Base-by-base conservation (phyloP, 352 stramenopile genomes). In the Nothophytophthora sp. region DNA sequence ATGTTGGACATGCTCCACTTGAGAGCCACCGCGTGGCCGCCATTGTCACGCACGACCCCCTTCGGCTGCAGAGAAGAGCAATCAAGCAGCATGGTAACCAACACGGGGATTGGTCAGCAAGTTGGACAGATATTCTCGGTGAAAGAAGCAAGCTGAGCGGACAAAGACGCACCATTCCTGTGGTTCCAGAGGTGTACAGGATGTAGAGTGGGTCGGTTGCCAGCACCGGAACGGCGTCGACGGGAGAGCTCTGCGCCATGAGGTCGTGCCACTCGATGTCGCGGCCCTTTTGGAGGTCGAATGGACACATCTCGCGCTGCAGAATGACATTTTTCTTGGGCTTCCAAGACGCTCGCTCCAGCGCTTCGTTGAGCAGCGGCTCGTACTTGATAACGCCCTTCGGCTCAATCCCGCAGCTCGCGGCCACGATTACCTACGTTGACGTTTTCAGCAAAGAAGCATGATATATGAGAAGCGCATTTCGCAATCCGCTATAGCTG, bases 1-100 rank as follows among this genome's bases (percentile, higher is more conserved):
- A 93, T 71, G 24, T 88, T 68, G n/a, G 68, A 60, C 86, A 96
- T 95, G 25, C 78, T 71, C 68, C 76, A 96, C 55, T 95, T 93
- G n/a, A 96, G 75, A 15, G 83, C 83, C 12, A 92, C 81, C 22
- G 81, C 81, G 56, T 92, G 74, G 1, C 82, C 84, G 12, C 80
- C 84, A 48, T 87, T 86, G 52, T 90, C 81, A 23, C 78, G 77
- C 24, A 92, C 76, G 16, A 94, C 75, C 13, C 84, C 84, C 40
- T 95, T 95, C 13, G 84, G 84, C 40, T 76, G 50, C n/a, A n/a
- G n/a, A n/a, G n/a, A n/a, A n/a, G n/a, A n/a, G n/a, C n/a, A n/a
- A n/a, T n/a, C n/a, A n/a, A n/a, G n/a, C n/a, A n/a, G n/a, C n/a
- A n/a, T n/a, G n/a, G n/a, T n/a, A n/a, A n/a, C n/a, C n/a, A n/a